Conservation (phyloP, 257 asterid genomes). For the Rhazya stricta region DNA sequence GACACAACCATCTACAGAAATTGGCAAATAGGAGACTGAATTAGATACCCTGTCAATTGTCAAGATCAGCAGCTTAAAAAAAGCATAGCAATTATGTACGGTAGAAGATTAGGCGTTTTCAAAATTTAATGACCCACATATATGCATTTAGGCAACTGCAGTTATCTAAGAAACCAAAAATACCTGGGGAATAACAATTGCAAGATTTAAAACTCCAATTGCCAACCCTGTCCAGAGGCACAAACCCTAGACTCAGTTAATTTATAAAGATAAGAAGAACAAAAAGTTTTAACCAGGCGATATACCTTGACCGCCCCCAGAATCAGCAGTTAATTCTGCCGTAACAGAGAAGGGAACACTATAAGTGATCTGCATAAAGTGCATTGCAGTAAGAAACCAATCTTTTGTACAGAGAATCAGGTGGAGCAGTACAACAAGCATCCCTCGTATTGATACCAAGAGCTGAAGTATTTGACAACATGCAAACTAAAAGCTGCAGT, state of each 20-base stretch:
- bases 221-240: constrained; percentile 72
- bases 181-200: constrained; percentile 99
- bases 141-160: background rate
- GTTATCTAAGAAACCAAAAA: constrained; percentile 1
- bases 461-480: background rate
- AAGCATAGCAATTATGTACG: background rate
- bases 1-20: constrained; percentile 76
- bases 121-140: background rate
- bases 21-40: background rate
- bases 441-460: background rate
- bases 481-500: background rate
- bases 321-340: constrained; percentile 96
- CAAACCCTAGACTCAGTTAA: constrained; percentile 13
- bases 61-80: background rate
- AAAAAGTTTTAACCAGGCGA: constrained; percentile 1
- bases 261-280: background rate
- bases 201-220: constrained; percentile 95
- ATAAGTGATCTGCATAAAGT: constrained; percentile 67
- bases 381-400: constrained; percentile 20
- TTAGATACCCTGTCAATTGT: background rate
- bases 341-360: constrained; percentile 96
- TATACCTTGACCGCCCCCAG: constrained; percentile 99
- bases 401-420: background rate
- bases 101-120: background rate
- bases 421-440: background rate